Base-by-base conservation (phyloP, 2,329 filamentous ascomycete species). In the Ceratocystis lukuohia region DNA sequence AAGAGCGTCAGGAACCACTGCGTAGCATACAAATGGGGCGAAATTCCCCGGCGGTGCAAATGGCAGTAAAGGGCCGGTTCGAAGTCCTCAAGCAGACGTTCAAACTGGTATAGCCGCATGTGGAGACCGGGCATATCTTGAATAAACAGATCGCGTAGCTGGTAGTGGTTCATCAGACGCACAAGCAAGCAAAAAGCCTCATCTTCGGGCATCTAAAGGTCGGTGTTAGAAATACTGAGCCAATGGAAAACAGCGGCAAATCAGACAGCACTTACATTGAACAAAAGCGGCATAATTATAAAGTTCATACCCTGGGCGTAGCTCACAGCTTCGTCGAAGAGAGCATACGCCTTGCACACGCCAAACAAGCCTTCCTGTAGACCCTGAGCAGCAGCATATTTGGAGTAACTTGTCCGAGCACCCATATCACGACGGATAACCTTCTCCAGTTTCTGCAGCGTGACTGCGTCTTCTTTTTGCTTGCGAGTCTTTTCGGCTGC, bases 221-320 rank as follows among this genome's bases (percentile, higher is more conserved):
- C 30, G 37, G 1, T 41, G 72, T 67, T 68, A 61, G 67, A 3
- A 28, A 10, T 20, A 22, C 22, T 7, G 2, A 28, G 10, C 30
- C 22, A 28, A 8, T 8, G 59, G 65, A 33, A 12, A 20, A 46
- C 12, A 53, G 28, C 10, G 8, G 48, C 17, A 10, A 59, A 1
- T 22, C 4, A 30, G 17, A n/a, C 4, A 22, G 10, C 45, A 75
- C 86, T 80, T 77, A 89, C 87, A 74, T 96, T 97, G 78, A 99
- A 96, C 1, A 99, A 80, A 20, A 99, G 76, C 28, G 95, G 94
- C 91, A 97, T 97, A 62, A 91, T 89, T 68, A 99, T 84, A 73
- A 99, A 99, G 74, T 97, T 99, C 89, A 99, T 96, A 73, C 94
- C 94, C 75, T 99, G 94, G 0, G 95, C 93, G 75, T 99, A 99